Percentiles rank a stretch among this genome's conserved stretches.
Evolutionary conservation across 2,329 filamentous ascomycete genomes (phyloP).

Genomic region (Phaeosphaeria sp.): DNA sequence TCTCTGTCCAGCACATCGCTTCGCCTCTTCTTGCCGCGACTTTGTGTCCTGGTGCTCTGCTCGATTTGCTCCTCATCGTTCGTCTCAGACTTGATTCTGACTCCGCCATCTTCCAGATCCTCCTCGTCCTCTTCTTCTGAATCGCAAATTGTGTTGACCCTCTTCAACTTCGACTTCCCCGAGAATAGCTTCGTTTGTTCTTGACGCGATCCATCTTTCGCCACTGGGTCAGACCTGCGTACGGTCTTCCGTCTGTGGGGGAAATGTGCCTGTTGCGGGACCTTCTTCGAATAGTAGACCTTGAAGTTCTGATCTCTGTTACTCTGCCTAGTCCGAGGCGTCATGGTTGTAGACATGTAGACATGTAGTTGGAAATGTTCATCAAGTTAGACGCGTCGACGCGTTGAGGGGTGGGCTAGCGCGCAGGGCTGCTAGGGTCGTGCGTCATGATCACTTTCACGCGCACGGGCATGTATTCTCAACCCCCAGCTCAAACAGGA

Average conservation of each 20-base stretch:
- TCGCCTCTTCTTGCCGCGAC: constrained; percentile 24
- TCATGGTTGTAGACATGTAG: constrained; percentile 24
- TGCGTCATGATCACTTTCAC: constrained; percentile 6
- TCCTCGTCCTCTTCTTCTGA: constrained; percentile 20
- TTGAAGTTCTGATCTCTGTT: constrained; percentile 35
- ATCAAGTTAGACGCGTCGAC: constrained; percentile 24
- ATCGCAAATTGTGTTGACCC: constrained; percentile 12
- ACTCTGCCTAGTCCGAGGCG: constrained; percentile 32
- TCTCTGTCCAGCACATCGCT: constrained; percentile 15
- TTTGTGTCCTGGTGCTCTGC: not conserved
- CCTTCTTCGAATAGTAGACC: constrained; percentile 41
- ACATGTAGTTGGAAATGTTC: not conserved
- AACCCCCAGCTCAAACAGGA: not conserved
- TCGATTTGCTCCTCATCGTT: not conserved
- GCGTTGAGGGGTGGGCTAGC: constrained; percentile 30
- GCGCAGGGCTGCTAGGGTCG: constrained; percentile 5
- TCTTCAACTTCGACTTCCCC: constrained; percentile 30
- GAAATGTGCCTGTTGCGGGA: constrained; percentile 37
- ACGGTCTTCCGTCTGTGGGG: constrained; percentile 38
- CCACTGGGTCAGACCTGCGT: constrained; percentile 19
- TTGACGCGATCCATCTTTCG: constrained; percentile 25
- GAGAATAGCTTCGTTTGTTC: constrained; percentile 39
- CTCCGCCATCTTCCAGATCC: constrained; percentile 11
- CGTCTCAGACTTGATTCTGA: not conserved
- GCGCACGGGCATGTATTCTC: not conserved